A percentile compares a stretch with the other conserved stretches of the same genome.
These are phyloP conservation scores for Backusella macrospora DNA, from an alignment of 192 early-diverging fungal species.

Conservation along the genomic window DNA sequence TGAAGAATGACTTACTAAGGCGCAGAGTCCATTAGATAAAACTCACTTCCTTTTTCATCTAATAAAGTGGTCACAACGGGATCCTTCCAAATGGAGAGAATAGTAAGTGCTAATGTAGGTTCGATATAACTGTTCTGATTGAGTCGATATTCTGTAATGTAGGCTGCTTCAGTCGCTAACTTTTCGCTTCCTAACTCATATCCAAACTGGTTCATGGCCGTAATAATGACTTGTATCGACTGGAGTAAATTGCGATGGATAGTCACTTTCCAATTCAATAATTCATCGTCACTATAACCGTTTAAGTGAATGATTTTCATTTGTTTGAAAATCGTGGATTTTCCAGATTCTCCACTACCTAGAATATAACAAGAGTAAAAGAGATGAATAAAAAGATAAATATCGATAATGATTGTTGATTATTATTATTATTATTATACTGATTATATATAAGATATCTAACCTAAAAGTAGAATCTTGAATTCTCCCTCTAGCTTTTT, in stretches of 20 bases:
- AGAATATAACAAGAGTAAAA: neutral
- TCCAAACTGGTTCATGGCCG: constrained; percentile 67
- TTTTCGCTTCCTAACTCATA: constrained; percentile 49
- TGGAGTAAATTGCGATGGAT: constrained; percentile 88
- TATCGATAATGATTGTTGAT: neutral
- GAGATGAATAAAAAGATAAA: neutral
- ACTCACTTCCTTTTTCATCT: constrained; percentile 73
- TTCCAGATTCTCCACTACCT: constrained; percentile 94
- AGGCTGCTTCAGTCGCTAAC: neutral
- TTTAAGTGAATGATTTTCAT: constrained; percentile 98
- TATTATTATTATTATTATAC: neutral
- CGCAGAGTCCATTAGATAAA: constrained; percentile 92
- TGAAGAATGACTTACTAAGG: constrained; percentile 66
- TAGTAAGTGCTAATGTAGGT: constrained; percentile 60
- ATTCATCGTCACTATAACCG: constrained; percentile 85
- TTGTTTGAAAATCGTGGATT: constrained; percentile 96
- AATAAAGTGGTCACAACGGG: constrained; percentile 63
- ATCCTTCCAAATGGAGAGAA: constrained; percentile 75
- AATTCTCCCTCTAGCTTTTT: constrained; percentile 66
- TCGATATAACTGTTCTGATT: constrained; percentile 14
- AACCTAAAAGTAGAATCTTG: constrained; percentile 75
- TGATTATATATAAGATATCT: neutral
- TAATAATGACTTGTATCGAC: constrained; percentile 76
- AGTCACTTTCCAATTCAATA: constrained; percentile 72
- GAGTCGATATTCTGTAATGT: constrained; percentile 13